These are phyloP conservation scores for Candida dendrica DNA, from an alignment of 805 yeast species.

Conservation along the genomic window DNA sequence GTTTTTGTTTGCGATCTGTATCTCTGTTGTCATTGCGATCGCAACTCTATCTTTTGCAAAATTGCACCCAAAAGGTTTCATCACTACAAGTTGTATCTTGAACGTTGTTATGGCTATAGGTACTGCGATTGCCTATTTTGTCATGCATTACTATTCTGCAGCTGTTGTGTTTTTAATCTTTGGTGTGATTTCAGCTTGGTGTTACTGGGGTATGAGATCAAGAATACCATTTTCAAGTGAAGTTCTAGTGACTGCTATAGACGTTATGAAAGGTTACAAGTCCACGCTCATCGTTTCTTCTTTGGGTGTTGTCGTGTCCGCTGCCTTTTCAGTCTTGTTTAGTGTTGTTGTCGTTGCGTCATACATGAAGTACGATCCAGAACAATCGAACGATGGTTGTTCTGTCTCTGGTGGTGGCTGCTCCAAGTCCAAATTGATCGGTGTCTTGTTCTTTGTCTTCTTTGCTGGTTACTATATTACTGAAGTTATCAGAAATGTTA, in stretches of 20 bases:
- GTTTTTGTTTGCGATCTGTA: constrained; percentile 56
- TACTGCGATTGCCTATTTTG: constrained; percentile 69
- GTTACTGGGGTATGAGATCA: constrained; percentile 64
- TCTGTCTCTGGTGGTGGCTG: constrained; percentile 42
- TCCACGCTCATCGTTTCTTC: constrained; percentile 56
- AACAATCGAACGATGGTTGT: constrained; percentile 46
- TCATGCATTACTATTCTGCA: constrained; percentile 65
- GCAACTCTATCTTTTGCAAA: constrained; percentile 56
- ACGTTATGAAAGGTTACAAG: constrained; percentile 68
- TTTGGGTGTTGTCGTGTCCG: constrained; percentile 51
- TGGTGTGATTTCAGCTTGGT: constrained; percentile 55
- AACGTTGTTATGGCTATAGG: constrained; percentile 67
- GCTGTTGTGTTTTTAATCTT: constrained; percentile 70
- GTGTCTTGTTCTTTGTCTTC: constrained; percentile 63
- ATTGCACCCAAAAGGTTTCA: constrained; percentile 57
- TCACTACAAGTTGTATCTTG: constrained; percentile 57
- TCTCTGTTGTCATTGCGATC: constrained; percentile 51
- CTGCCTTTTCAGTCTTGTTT: constrained; percentile 60
- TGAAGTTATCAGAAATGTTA: constrained; percentile 73
- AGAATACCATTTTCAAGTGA: constrained; percentile 73
- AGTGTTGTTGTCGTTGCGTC: constrained; percentile 64
- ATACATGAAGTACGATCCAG: constrained; percentile 69
- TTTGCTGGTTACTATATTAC: constrained; percentile 81
- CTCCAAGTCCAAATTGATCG: constrained; percentile 55
- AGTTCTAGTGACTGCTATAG: constrained; percentile 63